Base-by-base conservation (phyloP, 1,139 yeast species). In the Candida anutae region DNA sequence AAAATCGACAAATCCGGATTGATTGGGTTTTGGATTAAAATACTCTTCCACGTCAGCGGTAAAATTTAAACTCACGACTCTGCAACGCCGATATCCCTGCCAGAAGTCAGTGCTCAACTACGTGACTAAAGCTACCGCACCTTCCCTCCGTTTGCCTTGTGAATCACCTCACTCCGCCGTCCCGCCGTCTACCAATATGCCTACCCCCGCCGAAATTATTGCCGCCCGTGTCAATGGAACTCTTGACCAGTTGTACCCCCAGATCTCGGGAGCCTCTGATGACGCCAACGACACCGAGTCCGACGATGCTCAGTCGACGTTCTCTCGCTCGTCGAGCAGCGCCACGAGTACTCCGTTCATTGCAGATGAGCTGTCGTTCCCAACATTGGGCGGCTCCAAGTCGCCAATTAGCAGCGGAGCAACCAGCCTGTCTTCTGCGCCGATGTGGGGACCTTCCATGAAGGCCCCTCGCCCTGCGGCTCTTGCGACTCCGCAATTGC, bases 291-390 rank as follows among this genome's bases (percentile, higher is more conserved):
- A 23, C 13, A 6, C 23, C 11, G 29, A 11, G 15, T 29, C 38
- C 15, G 33, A 27, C 16, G 33, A 48, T 10, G 26, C 33, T 25
- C 24, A 30, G 34, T 34, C 49, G 25, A 38, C 39, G 33, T 14
- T 33, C 36, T 34, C 25, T 28, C 8, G 6, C 8, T 35, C 33
- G 23, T 26, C 31, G 15, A 21, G 23, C 23, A 9, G 13, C 8
- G 24, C 33, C 16, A 23, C 38, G 11, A 28, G 51, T 28, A 32
- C 50, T 27, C 62, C 59, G 23, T 53, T 67, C 22, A 50, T 66
- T 35, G 41, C 59, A 28, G 77, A 71, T 45, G 75, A 76, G 50
- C 52, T 65, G 12, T 81, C 83, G 6, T 80, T 81, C 53, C 94
- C 94, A 8, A 69, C 84, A 17, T 66, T 84, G 41, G 88, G 87